Evolutionary conservation across 2,329 filamentous ascomycete genomes (phyloP), one percentile per base, ranked within the genome.

Genomic region (Colletotrichum gloeosporioides): DNA sequence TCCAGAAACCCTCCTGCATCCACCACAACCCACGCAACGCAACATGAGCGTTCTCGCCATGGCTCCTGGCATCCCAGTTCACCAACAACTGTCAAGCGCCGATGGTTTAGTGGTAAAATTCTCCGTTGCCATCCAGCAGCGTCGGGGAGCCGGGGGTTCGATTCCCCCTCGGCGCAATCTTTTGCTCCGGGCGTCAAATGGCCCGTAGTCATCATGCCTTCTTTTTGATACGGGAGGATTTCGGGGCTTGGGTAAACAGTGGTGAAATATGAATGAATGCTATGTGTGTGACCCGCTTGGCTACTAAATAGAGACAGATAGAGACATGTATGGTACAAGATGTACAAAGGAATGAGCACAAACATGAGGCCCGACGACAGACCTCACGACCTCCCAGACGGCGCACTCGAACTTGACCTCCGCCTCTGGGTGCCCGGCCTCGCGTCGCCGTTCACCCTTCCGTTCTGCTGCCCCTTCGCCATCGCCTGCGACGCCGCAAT

Each of bases 51-150:
- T 32, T 18, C 18, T 22, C 12, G 5, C 3, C 3, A 0, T 2
- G 0, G 1, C 3, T 0, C 0, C 2, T 4, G 27, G 6, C 27
- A 55, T 70, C 68, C 2, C 18, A 63, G 57, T 18, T 63, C 18
- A 53, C 18, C 8, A 70, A 8, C 5, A 4, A 44, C 25, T 57
- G 12, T 62, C 32, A 16, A 68, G 66, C 66, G 68, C 68, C 68
- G 68, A 70, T 70, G 57, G 68, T 70, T 70, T 69, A 69, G 68
- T 70, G 68, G 68, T 70, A 70, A 70, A 70, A 70, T 70, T 69
- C 67, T 69, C 67, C 67, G 67, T 69, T 69, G 67, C 67, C 67
- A 69, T 69, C 67, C 13, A 68, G 65, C 65, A 68, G 65, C 65
- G 65, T 68, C 65, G 65, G 65, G 65, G 65, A 68, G 65, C 65